These are phyloP conservation scores for Corniculantispora saksenae DNA, from an alignment of 2,329 filamentous ascomycete genomes.

Conservation along the genomic window DNA sequence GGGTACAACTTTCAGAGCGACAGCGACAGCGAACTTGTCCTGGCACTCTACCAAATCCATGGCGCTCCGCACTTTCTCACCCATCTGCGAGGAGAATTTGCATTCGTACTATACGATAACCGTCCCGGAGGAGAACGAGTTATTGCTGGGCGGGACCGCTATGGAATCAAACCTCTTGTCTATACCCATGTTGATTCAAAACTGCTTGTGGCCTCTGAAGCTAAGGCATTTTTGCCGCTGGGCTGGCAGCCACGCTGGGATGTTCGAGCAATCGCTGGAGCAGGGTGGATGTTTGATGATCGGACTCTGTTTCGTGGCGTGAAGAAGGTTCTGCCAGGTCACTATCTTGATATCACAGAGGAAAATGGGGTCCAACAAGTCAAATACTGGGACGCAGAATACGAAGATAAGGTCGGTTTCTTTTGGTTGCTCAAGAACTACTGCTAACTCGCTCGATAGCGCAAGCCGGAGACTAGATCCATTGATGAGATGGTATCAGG, in stretches of 20 bases:
- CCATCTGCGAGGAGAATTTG: constrained; percentile 14
- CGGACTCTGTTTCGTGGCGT: constrained; percentile 54
- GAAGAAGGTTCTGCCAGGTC: constrained; percentile 43
- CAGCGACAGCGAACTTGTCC: constrained; percentile 53
- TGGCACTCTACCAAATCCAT: constrained; percentile 40
- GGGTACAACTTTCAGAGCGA: constrained; percentile 46
- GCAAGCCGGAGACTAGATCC: constrained; percentile 39
- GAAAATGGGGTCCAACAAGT: constrained; percentile 40
- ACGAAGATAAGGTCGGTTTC: constrained; percentile 48
- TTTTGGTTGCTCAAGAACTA: background rate
- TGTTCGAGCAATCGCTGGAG: constrained; percentile 45
- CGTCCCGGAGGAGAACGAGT: constrained; percentile 32
- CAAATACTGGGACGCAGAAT: constrained; percentile 56
- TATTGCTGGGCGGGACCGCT: constrained; percentile 54
- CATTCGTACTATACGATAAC: constrained; percentile 41
- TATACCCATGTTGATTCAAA: constrained; percentile 44
- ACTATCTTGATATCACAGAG: constrained; percentile 40
- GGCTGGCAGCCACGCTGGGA: constrained; percentile 57
- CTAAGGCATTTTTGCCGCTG: constrained; percentile 53
- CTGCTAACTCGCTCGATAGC: background rate
- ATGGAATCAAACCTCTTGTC: constrained; percentile 59
- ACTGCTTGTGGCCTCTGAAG: constrained; percentile 53
- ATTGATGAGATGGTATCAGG: constrained; percentile 52
- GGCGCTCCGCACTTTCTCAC: background rate
- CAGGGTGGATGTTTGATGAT: constrained; percentile 45